A percentile compares a stretch with the other conserved stretches of the same genome.
phyloP scores from a whole-genome alignment of 176 grass and related monocot species.

The Melocanna baccifera region DNA sequence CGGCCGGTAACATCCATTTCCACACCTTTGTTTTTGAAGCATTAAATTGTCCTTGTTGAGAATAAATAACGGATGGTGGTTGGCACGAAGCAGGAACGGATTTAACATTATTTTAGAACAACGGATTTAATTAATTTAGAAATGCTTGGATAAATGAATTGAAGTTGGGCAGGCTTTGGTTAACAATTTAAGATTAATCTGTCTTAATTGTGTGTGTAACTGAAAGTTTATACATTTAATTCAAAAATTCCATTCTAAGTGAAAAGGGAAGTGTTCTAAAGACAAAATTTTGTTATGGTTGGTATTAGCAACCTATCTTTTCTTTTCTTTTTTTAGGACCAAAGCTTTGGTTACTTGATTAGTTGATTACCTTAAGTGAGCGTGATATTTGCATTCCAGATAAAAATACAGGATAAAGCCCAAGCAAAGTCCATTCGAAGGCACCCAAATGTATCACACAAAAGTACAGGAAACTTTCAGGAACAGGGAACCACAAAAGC shows the following conservation, averaged over 20 bases:
- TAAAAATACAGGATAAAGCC: too few species aligned
- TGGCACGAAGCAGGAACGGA: not conserved
- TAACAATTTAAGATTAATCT: not conserved
- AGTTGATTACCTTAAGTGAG: not conserved
- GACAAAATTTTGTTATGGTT: not conserved
- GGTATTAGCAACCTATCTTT: not conserved
- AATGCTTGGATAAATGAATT: constrained; percentile 6
- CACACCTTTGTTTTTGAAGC: not conserved
- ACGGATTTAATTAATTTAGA: not conserved
- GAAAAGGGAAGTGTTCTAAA: not conserved
- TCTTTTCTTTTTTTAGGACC: too few species aligned
- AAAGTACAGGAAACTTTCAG: not conserved
- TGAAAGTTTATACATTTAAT: not conserved
- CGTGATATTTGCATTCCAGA: not conserved
- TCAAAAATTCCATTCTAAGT: not conserved
- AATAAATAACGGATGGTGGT: not conserved
- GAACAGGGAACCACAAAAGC: not conserved
- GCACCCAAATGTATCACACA: too few species aligned
- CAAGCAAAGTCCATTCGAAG: too few species aligned
- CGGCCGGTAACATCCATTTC: too few species aligned
- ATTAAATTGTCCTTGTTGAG: not conserved
- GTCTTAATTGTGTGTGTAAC: not conserved
- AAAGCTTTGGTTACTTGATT: not conserved
- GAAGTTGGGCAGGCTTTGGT: not conserved
- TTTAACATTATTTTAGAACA: not conserved